These are phyloP conservation scores for Eucalyptus caleyi DNA, from an alignment of 345 rosid genomes.

Conservation along the genomic window DNA sequence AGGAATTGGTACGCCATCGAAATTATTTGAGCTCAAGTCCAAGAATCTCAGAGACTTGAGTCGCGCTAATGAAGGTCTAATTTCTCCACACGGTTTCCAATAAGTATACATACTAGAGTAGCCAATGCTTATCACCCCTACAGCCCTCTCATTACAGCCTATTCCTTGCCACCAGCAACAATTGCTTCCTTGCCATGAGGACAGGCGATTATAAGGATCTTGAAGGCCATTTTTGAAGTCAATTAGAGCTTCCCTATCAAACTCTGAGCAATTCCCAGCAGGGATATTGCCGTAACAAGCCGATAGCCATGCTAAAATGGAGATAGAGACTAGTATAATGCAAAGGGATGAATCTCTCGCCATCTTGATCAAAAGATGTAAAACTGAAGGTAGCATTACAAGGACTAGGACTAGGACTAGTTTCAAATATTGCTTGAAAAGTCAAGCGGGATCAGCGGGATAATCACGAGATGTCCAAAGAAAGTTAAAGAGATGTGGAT, in stretches of 20 bases:
- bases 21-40: conserved; percentile 27
- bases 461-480: background rate
- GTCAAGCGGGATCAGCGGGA: background rate
- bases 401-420: background rate
- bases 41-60: conserved; percentile 14
- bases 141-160: conserved; percentile 6
- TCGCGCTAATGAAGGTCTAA: conserved; percentile 17
- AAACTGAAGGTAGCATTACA: background rate
- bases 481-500: background rate
- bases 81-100: conserved; percentile 22
- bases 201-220: conserved; percentile 9
- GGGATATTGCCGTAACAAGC: background rate
- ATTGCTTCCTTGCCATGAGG: conserved; percentile 18
- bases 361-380: background rate
- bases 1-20: conserved; percentile 15
- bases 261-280: conserved; percentile 1
- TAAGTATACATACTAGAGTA: background rate
- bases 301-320: background rate
- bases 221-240: conserved; percentile 17
- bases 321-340: background rate
- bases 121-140: conserved; percentile 11
- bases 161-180: conserved; percentile 35
- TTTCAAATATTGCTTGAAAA: background rate
- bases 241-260: conserved; percentile 9
- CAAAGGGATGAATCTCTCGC: background rate